Conservation (phyloP, 257 asterid species). For the Nicotiana undulata region DNA sequence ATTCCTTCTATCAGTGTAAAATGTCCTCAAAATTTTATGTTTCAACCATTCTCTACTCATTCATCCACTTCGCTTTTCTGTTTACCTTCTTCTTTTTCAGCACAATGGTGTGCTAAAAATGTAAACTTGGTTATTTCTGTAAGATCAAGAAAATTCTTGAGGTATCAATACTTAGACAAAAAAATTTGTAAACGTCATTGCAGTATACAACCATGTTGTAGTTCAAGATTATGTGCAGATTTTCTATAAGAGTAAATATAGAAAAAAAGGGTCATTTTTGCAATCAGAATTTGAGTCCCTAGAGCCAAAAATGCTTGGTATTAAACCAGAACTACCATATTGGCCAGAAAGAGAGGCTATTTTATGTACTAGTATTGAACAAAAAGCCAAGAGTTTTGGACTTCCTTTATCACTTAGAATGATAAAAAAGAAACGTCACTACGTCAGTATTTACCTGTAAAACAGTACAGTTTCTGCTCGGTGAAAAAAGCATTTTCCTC, state of each 20-base stretch:
- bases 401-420: slow-evolving; percentile 76
- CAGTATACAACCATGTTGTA: slow-evolving; percentile 25
- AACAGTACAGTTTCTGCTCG: too few relatives aligned
- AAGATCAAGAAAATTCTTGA: slow-evolving; percentile 18
- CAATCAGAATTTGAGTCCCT: slow-evolving; percentile 44
- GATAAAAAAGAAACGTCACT: slow-evolving; percentile 50
- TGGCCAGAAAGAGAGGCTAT: slow-evolving; percentile 59
- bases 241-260: slow-evolving; percentile 18
- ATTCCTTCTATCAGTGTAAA: too few relatives aligned
- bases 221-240: slow-evolving; percentile 34
- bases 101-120: slow-evolving; percentile 10
- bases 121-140: slow-evolving; percentile 15
- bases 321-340: slow-evolving; percentile 62
- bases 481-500: slow-evolving; percentile 33
- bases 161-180: slow-evolving; percentile 22
- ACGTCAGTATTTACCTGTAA: neutral
- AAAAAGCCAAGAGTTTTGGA: slow-evolving; percentile 59
- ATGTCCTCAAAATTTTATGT: slow-evolving; percentile 1
- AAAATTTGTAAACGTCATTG: slow-evolving; percentile 8
- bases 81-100: slow-evolving; percentile 8
- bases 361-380: slow-evolving; percentile 47
- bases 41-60: slow-evolving; percentile 21
- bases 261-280: slow-evolving; percentile 26
- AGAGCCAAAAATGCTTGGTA: slow-evolving; percentile 81
- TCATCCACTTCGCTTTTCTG: neutral